Evolutionary conservation across 805 yeast species (phyloP).

Genomic region (Nakazawaea ishiwadae): DNA sequence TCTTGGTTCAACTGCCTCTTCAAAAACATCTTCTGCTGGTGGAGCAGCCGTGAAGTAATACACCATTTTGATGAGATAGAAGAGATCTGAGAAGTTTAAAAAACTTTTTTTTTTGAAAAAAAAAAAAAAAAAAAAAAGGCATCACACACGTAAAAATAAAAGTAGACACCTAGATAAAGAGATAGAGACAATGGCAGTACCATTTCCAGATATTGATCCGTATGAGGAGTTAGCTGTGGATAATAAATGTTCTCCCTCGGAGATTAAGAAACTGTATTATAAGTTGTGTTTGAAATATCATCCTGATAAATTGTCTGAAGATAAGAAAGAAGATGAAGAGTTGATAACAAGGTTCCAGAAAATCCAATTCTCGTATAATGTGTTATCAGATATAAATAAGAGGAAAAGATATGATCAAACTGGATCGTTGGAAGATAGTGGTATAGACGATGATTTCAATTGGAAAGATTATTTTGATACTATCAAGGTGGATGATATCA

Average conservation of each 20-base stretch:
- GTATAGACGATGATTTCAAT: conserved; percentile 38
- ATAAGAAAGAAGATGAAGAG: conserved; percentile 29
- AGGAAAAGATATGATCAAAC: conserved; percentile 63
- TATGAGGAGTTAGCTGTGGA: conserved; percentile 47
- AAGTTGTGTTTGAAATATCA: conserved; percentile 59
- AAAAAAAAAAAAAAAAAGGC: neutral
- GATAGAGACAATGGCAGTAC: conserved; percentile 24
- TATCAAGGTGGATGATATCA: conserved; percentile 42
- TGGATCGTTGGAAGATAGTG: conserved; percentile 49
- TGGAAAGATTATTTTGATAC: conserved; percentile 56
- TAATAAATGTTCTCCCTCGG: conserved; percentile 38
- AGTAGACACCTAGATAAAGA: neutral
- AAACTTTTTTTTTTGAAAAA: neutral
- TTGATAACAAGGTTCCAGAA: conserved; percentile 45
- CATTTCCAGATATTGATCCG: conserved; percentile 57
- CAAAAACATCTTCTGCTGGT: conserved; percentile 22
- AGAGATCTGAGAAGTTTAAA: neutral
- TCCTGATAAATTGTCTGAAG: conserved; percentile 57
- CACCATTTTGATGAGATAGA: conserved; percentile 28
- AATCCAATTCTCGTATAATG: conserved; percentile 70
- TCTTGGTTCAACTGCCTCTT: conserved; percentile 24
- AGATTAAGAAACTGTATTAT: conserved; percentile 64
- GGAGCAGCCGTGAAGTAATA: conserved; percentile 37
- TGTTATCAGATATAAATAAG: conserved; percentile 54
- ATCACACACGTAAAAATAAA: neutral